Conservation (phyloP, 495 filamentous ascomycete genomes). For the Penicillium riverlandense region DNA sequence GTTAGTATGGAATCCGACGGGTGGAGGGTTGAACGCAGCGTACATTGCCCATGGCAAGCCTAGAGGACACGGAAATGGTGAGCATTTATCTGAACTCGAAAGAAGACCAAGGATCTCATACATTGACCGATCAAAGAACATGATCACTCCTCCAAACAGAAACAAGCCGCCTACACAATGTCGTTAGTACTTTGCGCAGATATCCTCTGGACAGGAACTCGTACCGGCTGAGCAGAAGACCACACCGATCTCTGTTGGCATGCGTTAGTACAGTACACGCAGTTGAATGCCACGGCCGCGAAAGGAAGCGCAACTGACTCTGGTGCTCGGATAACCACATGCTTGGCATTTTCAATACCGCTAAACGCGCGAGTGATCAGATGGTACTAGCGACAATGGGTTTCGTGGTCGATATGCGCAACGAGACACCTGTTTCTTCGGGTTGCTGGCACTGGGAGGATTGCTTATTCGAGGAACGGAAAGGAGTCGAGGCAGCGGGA, state of each 20-base stretch:
- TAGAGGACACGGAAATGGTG: conserved; percentile 18
- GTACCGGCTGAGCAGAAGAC: conserved; percentile 93
- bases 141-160: conserved; percentile 81
- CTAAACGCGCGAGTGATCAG: too few relatives aligned
- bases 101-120: conserved; percentile 17
- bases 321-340: conserved; percentile 97
- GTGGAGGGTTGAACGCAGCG: conserved; percentile 2
- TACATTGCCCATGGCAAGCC: conserved; percentile 87
- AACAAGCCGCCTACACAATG: conserved; percentile 70
- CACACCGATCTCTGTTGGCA: conserved; percentile 73
- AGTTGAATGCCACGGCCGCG: too few relatives aligned
- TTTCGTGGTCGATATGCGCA: too few relatives aligned
- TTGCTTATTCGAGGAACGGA: too few relatives aligned
- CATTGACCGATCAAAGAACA: conserved; percentile 98
- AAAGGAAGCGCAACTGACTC: conserved; percentile 52
- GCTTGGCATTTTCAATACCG: conserved; percentile 44
- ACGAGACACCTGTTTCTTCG: too few relatives aligned
- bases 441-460: too few relatives aligned
- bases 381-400: too few relatives aligned
- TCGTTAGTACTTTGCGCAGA: too few relatives aligned
- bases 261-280: not conserved
- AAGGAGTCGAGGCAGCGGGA: too few relatives aligned
- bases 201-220: conserved; percentile 25
- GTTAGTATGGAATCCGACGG: conserved; percentile 4
- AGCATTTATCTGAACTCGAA: not conserved